phyloP scores from a whole-genome alignment of 768 basidiomycete genomes.

The Macrolepiota albuminosa region DNA sequence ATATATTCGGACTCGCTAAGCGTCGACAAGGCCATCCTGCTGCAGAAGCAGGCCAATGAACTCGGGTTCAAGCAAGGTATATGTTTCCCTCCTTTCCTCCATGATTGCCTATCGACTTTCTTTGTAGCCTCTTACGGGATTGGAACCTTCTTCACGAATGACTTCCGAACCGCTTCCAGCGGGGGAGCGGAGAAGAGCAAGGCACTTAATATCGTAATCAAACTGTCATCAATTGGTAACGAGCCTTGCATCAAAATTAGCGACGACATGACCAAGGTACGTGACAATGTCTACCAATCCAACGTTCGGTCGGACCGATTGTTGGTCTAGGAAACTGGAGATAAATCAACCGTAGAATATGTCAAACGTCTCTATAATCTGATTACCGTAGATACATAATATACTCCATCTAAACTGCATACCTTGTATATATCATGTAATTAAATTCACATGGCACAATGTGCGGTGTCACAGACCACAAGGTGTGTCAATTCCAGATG shows the following conservation, averaged over 20 bases:
- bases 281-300: constrained; percentile 1
- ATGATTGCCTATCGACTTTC: not conserved
- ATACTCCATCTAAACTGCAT: not conserved
- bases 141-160: constrained; percentile 90
- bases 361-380: constrained; percentile 53
- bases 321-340: constrained; percentile 58
- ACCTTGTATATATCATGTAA: not conserved
- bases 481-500: too few relatives aligned
- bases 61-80: constrained; percentile 63
- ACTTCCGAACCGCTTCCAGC: constrained; percentile 54
- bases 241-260: constrained; percentile 88
- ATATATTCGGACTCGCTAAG: constrained; percentile 84
- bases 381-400: not conserved
- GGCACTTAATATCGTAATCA: constrained; percentile 93
- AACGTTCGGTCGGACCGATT: not conserved
- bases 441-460: too few relatives aligned
- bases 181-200: constrained; percentile 57
- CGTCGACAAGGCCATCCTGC: constrained; percentile 60
- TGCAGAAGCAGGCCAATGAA: constrained; percentile 69
- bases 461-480: too few relatives aligned
- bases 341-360: constrained; percentile 48
- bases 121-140: constrained; percentile 84
- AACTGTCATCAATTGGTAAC: constrained; percentile 70
- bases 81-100: constrained; percentile 9
- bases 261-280: constrained; percentile 80